These are phyloP conservation scores for Cryptococcus amylolentus DNA, from an alignment of 1,284 basidiomycete species.

Conservation along the genomic window DNA sequence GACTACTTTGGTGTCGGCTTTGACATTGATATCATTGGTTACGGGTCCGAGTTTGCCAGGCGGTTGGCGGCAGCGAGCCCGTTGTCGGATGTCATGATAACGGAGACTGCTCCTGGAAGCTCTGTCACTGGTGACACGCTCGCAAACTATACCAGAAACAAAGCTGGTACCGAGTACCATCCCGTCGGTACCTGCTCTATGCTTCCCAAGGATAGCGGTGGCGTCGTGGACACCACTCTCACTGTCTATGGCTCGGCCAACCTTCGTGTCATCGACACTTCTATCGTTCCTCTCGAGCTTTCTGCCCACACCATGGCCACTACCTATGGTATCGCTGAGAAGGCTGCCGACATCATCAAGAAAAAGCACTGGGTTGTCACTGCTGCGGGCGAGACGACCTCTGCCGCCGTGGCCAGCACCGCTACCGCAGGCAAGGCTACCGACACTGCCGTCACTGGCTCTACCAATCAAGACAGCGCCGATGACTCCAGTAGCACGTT, in stretches of 20 bases:
- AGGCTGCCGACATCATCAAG: conserved; percentile 62
- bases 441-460: conserved; percentile 12
- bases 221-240: conserved; percentile 63
- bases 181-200: conserved; percentile 62
- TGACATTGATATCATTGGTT: conserved; percentile 39
- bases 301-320: conserved; percentile 51
- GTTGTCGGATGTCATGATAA: conserved; percentile 27
- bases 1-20: conserved; percentile 55
- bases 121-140: conserved; percentile 34
- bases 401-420: background rate
- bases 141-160: conserved; percentile 35
- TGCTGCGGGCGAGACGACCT: conserved; percentile 1
- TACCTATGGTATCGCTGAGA: conserved; percentile 68
- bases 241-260: conserved; percentile 61
- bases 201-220: conserved; percentile 60
- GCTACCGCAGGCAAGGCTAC: conserved; percentile 30
- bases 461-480: background rate
- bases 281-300: conserved; percentile 51
- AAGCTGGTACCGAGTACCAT: conserved; percentile 54
- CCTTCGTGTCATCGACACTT: conserved; percentile 52
- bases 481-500: conserved; percentile 1
- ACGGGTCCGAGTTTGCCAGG: conserved; percentile 36
- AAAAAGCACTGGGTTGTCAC: conserved; percentile 26
- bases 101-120: conserved; percentile 29
- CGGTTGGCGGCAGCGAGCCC: conserved; percentile 35